These are phyloP conservation scores for Rhodotorula sp. DNA, from an alignment of 1,284 basidiomycete genomes.

Conservation along the genomic window DNA sequence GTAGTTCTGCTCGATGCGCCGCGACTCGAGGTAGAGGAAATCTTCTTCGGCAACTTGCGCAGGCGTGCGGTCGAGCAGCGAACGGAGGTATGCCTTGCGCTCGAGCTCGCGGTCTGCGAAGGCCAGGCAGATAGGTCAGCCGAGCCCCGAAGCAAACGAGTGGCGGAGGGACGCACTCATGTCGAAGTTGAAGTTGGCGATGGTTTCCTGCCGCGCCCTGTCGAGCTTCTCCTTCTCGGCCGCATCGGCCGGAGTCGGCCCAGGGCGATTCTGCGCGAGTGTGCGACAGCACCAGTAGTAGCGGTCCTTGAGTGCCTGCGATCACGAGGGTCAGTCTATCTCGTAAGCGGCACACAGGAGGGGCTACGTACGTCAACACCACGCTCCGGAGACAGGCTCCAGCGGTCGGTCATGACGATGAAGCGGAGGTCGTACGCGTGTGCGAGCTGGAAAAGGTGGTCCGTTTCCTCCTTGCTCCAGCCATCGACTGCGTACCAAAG, in stretches of 20 bases:
- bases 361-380: conserved; percentile 29
- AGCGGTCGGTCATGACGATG: conserved; percentile 87
- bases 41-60: conserved; percentile 95
- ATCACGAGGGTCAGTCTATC: neutral
- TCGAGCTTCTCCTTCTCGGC: conserved; percentile 77
- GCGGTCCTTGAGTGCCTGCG: conserved; percentile 87
- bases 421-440: conserved; percentile 85
- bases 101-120: conserved; percentile 76
- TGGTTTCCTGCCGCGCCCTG: conserved; percentile 56
- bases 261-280: conserved; percentile 76
- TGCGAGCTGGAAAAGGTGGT: conserved; percentile 83
- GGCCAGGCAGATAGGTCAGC: conserved; percentile 1
- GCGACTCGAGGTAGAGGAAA: conserved; percentile 89
- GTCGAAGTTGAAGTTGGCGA: conserved; percentile 51
- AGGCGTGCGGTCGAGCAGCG: conserved; percentile 80
- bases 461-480: conserved; percentile 94
- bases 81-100: conserved; percentile 83
- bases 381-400: conserved; percentile 60
- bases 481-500: conserved; percentile 50
- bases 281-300: conserved; percentile 92
- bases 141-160: neutral
- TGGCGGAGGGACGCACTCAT: conserved; percentile 23
- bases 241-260: conserved; percentile 70
- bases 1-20: conserved; percentile 90
- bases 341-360: too few species aligned